phyloP scores from a whole-genome alignment of 2,329 filamentous ascomycete genomes.

The Cercospora zeina region DNA sequence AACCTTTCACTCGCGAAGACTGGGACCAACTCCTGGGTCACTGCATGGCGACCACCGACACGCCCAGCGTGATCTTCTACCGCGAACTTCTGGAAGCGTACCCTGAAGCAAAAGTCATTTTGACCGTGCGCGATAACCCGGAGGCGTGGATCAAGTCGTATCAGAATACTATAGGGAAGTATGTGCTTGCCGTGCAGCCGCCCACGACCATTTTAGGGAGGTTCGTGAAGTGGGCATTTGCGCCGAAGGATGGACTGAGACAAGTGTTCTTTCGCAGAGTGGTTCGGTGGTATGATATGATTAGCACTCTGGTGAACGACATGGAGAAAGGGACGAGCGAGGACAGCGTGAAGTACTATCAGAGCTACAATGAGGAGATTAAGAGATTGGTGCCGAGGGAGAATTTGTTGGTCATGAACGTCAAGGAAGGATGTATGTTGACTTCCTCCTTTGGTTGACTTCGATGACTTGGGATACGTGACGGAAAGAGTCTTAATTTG shows the following conservation, averaged over 20 bases:
- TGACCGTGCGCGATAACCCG: conserved; percentile 35
- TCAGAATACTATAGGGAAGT: conserved; percentile 16
- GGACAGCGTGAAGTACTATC: conserved; percentile 13
- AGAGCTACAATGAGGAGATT: conserved; percentile 13
- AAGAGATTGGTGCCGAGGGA: conserved; percentile 19
- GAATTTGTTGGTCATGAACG: conserved; percentile 23
- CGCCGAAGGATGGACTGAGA: neutral
- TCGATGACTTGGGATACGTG: neutral
- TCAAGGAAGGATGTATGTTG: conserved; percentile 20
- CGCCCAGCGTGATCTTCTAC: conserved; percentile 39
- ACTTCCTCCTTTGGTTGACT: neutral
- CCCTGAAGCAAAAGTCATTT: conserved; percentile 43
- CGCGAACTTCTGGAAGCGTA: conserved; percentile 42
- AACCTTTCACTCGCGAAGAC: conserved; percentile 23
- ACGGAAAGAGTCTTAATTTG: neutral
- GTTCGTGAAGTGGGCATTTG: conserved; percentile 10
- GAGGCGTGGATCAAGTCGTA: conserved; percentile 17
- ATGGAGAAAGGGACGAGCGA: conserved; percentile 13
- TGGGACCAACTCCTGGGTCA: conserved; percentile 41
- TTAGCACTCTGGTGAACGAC: conserved; percentile 8
- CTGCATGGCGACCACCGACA: conserved; percentile 40
- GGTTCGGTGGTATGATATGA: conserved; percentile 3
- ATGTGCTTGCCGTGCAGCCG: neutral
- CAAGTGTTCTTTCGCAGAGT: neutral
- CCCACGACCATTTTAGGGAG: neutral